phyloP scores from a whole-genome alignment of 1,139 yeast genomes.

The Debaryomyces fabryi region DNA sequence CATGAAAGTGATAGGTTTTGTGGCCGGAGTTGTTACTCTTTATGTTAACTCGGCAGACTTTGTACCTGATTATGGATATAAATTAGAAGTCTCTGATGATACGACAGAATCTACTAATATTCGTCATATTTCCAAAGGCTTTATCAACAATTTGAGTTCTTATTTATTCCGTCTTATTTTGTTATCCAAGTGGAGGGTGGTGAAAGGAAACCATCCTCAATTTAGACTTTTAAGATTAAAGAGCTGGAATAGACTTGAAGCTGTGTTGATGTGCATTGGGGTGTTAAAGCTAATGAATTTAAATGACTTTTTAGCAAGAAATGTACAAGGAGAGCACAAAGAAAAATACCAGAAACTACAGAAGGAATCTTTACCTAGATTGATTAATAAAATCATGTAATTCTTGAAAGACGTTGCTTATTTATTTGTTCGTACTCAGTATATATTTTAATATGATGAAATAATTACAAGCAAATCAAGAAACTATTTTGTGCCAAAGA shows the following conservation, averaged over 20 bases:
- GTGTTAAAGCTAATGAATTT: constrained; percentile 45
- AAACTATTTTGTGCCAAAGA: not conserved
- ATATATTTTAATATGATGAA: constrained; percentile 2
- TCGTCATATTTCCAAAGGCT: constrained; percentile 29
- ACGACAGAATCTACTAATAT: constrained; percentile 21
- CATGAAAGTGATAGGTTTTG: constrained; percentile 39
- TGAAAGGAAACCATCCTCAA: constrained; percentile 42
- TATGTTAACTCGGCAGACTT: constrained; percentile 28
- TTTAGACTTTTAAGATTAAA: constrained; percentile 28
- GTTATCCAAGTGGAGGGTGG: constrained; percentile 47
- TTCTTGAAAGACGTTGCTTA: not conserved
- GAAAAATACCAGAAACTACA: constrained; percentile 21
- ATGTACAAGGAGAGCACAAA: constrained; percentile 10
- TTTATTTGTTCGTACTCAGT: constrained; percentile 5
- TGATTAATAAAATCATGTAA: constrained; percentile 27
- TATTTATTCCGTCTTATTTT: constrained; percentile 40
- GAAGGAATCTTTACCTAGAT: constrained; percentile 22
- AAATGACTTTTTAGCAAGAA: constrained; percentile 32
- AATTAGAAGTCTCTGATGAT: constrained; percentile 16
- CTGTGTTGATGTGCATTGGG: constrained; percentile 40
- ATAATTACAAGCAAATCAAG: not conserved
- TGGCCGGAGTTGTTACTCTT: constrained; percentile 36
- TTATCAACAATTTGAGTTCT: constrained; percentile 34
- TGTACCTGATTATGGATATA: constrained; percentile 30
- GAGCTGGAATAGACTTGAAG: constrained; percentile 41